Base-by-base conservation (phyloP, 2,329 filamentous ascomycete genomes). In the Penicillium glabrum region DNA sequence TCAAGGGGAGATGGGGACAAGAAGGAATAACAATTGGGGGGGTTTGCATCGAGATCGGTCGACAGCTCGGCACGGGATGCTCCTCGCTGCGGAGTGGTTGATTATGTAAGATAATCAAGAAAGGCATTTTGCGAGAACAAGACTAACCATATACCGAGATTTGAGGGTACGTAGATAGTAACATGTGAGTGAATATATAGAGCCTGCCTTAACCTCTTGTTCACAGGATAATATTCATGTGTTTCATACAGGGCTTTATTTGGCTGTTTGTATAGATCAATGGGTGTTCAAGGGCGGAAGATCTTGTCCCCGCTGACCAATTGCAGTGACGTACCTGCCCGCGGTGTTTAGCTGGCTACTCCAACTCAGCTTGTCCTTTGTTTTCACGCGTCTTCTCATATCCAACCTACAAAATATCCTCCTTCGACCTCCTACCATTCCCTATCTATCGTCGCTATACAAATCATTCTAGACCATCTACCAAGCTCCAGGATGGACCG, bases 301-400 rank as follows among this genome's bases (percentile, higher is more conserved):
- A 69, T 65, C 56, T 58, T 51, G 45, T 60, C 69, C 27, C 67
- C 66, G 65, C 64, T 69, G 70, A 72, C 72, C 71, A 73, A 75
- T 72, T 67, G 71, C 65, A 66, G 72, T 75, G 72, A 75, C 72
- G 71, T 75, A 73, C 63, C 63, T 55, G 49, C 49, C 52, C 51
- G 51, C 54, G 53, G 51, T 60, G 58, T 56, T 62, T 56, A 54
- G 52, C 53, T 61, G 56, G 55, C 48, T 43, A 45, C 16, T 57
- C 33, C 58, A 58, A 39, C 53, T 57, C 50, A 51, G 45, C 39
- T 59, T 51, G 33, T 59, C 50, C 35, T 35, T 35, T 54, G 13
- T 14, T 46, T n/a, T 43, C 31, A 47, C 51, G 50, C 29, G 41
- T 46, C 19, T 45, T 27, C 21, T 26, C 9, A 46, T 24, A 19